Percentiles rank a stretch among this genome's conserved stretches.
phyloP scores from a whole-genome alignment of 345 rosid species.

The Salix purpurea region DNA sequence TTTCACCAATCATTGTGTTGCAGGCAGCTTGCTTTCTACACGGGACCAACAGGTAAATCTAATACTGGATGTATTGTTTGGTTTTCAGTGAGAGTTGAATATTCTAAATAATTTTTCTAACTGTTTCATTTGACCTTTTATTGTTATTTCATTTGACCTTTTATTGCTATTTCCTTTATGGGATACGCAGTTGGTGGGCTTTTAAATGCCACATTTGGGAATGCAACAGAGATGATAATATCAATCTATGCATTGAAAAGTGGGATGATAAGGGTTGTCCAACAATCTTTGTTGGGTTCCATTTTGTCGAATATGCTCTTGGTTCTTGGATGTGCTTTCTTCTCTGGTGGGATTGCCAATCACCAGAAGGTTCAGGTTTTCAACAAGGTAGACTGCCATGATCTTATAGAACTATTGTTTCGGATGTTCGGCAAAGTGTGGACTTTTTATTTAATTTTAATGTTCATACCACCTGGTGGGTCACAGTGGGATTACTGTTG shows the following conservation, averaged over 20 bases:
- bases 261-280: constrained; percentile 83
- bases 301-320: constrained; percentile 83
- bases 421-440: too few relatives aligned
- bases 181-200: constrained; percentile 68
- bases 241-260: constrained; percentile 65
- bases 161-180: neutral
- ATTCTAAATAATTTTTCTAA: neutral
- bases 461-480: constrained; percentile 8
- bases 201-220: constrained; percentile 79
- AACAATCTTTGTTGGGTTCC: constrained; percentile 70
- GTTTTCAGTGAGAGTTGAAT: neutral
- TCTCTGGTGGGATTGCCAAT: constrained; percentile 64
- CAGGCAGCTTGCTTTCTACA: constrained; percentile 83
- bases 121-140: neutral
- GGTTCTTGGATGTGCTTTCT: constrained; percentile 88
- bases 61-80: neutral
- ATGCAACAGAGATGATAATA: constrained; percentile 80
- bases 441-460: neutral
- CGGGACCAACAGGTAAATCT: constrained; percentile 70
- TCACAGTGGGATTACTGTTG: neutral
- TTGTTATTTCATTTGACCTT: neutral
- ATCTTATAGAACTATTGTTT: neutral
- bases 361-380: constrained; percentile 61
- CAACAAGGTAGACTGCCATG: constrained; percentile 45
- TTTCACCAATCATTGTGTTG: constrained; percentile 7